Evolutionary conservation across 2,329 filamentous ascomycete genomes (phyloP).

Genomic region (Aspergillus versicolor): DNA sequence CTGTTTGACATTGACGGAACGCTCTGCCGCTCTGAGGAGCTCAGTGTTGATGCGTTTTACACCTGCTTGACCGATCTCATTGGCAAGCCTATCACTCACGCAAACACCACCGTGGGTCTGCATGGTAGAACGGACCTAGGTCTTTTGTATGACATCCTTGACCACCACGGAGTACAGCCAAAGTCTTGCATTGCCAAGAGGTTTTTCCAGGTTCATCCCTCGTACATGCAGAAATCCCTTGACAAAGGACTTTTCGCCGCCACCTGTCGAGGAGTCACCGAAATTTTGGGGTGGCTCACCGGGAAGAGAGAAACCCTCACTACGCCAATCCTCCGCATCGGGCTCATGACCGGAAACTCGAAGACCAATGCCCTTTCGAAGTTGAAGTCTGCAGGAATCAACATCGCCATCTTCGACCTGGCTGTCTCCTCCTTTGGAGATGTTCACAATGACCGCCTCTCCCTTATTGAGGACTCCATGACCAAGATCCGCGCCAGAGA

Average conservation of each 20-base stretch:
- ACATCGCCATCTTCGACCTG: constrained; percentile 14
- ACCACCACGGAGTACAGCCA: constrained; percentile 6
- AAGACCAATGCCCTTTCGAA: constrained; percentile 15
- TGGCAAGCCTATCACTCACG: constrained; percentile 13
- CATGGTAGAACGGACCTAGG: constrained; percentile 16
- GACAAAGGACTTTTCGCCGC: constrained; percentile 6
- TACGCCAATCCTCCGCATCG: constrained; percentile 2
- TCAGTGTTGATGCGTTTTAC: constrained; percentile 17
- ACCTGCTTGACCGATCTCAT: constrained; percentile 13
- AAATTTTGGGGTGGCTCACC: constrained; percentile 10
- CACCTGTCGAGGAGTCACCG: constrained; percentile 7
- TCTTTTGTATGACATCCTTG: constrained; percentile 12
- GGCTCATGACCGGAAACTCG: constrained; percentile 15
- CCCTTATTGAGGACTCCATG: constrained; percentile 10
- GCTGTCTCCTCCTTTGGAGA: constrained; percentile 16
- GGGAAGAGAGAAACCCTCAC: background rate
- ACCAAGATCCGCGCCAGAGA: constrained; percentile 2
- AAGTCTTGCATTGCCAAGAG: constrained; percentile 4
- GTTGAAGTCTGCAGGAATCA: constrained; percentile 9
- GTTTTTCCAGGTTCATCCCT: constrained; percentile 10
- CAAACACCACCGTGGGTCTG: constrained; percentile 14
- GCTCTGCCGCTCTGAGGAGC: constrained; percentile 14
- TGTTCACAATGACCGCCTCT: constrained; percentile 10
- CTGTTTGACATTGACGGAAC: constrained; percentile 17
- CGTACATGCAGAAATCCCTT: constrained; percentile 12